phyloP scores from a whole-genome alignment of 2,329 filamentous ascomycete genomes.

The Stagonosporopsis cucurbitacearum region DNA sequence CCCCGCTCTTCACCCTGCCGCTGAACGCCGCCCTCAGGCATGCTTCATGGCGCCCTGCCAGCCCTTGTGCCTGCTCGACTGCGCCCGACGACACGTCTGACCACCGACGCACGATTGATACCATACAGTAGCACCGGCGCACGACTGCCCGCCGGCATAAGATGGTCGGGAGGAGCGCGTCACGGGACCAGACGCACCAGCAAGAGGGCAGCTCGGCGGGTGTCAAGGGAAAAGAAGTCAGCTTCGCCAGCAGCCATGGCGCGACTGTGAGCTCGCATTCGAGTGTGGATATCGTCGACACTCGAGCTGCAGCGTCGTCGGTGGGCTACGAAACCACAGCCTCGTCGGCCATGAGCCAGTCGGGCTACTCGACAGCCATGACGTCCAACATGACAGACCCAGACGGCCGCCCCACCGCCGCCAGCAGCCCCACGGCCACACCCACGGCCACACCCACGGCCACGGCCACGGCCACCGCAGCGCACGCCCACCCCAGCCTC shows the following conservation, averaged over 20 bases:
- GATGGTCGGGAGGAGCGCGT: constrained; percentile 35
- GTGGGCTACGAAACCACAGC: constrained; percentile 35
- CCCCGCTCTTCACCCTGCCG: constrained; percentile 6
- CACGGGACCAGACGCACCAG: constrained; percentile 23
- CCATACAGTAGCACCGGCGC: constrained; percentile 3
- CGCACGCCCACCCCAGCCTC: constrained; percentile 41
- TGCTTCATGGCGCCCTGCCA: constrained; percentile 23
- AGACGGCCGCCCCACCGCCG: constrained; percentile 30
- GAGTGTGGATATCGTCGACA: constrained; percentile 32
- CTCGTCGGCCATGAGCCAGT: constrained; percentile 30
- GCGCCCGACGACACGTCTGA: constrained; percentile 1
- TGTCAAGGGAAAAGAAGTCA: constrained; percentile 33
- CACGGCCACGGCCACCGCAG: constrained; percentile 26
- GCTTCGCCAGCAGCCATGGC: constrained; percentile 30
- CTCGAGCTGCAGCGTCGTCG: constrained; percentile 36
- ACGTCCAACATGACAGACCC: constrained; percentile 43
- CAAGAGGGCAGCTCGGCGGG: constrained; percentile 30
- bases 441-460: constrained; percentile 28
- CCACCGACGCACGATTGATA: neutral
- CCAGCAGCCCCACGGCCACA: constrained; percentile 24
- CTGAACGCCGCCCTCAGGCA: constrained; percentile 24
- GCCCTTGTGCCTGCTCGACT: constrained; percentile 8
- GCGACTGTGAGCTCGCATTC: constrained; percentile 32
- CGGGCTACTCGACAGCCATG: constrained; percentile 43
- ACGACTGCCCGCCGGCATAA: constrained; percentile 8